These are phyloP conservation scores for Acanthamoeba quina DNA, from an alignment of 208 protist genomes.

Conservation along the genomic window DNA sequence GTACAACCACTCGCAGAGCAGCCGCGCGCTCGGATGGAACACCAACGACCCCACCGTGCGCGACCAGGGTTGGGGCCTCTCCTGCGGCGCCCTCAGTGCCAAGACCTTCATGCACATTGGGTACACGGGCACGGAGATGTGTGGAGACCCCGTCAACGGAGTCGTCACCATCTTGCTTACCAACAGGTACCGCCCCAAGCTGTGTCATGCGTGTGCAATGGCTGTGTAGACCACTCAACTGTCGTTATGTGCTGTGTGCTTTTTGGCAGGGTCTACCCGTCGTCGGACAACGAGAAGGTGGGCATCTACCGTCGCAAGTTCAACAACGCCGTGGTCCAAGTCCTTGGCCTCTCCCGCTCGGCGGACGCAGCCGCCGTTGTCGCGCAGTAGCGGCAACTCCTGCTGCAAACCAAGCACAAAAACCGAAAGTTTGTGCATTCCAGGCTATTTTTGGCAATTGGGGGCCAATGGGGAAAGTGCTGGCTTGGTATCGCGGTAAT, in stretches of 20 bases:
- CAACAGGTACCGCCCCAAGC: slow-evolving; percentile 45
- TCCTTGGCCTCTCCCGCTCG: not conserved
- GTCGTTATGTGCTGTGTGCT: no score
- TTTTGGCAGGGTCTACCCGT: slow-evolving; percentile 77
- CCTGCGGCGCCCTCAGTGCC: slow-evolving; percentile 82
- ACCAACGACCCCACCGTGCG: slow-evolving; percentile 79
- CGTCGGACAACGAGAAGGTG: slow-evolving; percentile 73
- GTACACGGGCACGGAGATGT: slow-evolving; percentile 82
- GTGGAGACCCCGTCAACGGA: slow-evolving; percentile 74
- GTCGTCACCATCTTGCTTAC: slow-evolving; percentile 77
- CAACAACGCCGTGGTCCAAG: slow-evolving; percentile 34
- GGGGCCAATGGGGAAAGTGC: no score
- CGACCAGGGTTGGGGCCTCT: slow-evolving; percentile 73
- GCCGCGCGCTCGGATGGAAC: slow-evolving; percentile 88
- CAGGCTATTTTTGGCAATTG: no score
- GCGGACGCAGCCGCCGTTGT: not conserved
- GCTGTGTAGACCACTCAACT: no score
- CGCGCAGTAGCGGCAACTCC: no score
- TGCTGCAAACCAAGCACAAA: no score
- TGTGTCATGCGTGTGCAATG: no score
- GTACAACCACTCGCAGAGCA: slow-evolving; percentile 82
- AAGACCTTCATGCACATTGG: slow-evolving; percentile 86
- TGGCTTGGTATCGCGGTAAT: no score
- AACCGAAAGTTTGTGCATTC: no score
- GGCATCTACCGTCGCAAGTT: slow-evolving; percentile 47